phyloP scores from a whole-genome alignment of 176 grass and related monocot species.

The Carex parvula region DNA sequence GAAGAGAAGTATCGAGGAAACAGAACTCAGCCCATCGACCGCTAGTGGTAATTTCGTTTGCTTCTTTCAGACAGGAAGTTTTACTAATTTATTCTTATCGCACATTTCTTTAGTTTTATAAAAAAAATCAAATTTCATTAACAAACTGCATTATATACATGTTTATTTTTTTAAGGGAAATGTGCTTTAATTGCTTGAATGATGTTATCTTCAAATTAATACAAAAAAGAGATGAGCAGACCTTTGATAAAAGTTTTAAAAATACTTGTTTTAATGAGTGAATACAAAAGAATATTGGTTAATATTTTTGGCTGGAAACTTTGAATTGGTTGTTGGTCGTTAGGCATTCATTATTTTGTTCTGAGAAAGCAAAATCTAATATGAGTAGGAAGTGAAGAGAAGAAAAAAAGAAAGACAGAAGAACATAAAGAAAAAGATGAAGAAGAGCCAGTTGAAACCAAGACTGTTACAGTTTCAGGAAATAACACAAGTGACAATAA shows the following conservation, averaged over 20 bases:
- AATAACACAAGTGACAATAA: slow-evolving; percentile 49
- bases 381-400: slow-evolving; percentile 22
- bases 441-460: slow-evolving; percentile 10
- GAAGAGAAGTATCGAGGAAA: slow-evolving; percentile 10
- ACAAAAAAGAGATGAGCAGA: neutral
- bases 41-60: neutral
- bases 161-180: neutral
- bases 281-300: neutral
- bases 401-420: slow-evolving; percentile 21
- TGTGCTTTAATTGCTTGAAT: neutral
- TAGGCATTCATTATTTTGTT: neutral
- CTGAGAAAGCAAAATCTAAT: neutral
- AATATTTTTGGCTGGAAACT: neutral
- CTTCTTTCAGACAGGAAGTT: neutral
- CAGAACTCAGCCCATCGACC: neutral
- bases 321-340: neutral
- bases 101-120: neutral
- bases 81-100: neutral
- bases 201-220: neutral
- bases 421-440: slow-evolving; percentile 8
- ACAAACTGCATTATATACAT: neutral
- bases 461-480: slow-evolving; percentile 52
- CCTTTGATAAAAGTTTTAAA: neutral
- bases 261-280: neutral
- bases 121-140: neutral